Base-by-base conservation (phyloP, 257 asterid species). In the Haberlea rhodopensis region DNA sequence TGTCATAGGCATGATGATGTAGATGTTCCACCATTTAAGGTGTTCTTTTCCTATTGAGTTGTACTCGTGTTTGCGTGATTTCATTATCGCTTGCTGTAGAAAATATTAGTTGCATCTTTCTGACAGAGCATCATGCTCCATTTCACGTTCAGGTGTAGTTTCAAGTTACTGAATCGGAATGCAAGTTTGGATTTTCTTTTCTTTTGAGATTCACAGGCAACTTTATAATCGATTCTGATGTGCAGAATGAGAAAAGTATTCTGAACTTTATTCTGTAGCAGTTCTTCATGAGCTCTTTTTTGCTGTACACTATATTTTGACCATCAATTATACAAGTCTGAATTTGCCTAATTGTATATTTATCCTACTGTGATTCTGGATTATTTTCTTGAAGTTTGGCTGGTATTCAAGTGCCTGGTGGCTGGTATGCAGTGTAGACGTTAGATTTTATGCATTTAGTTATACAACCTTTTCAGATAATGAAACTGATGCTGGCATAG, bases 401-500 rank as follows among this genome's bases (percentile, higher is more conserved):
- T 69, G 29, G 24, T 20, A 15, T 40, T 63, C 25, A 29, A 48
- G 37, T 32, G 19, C 22, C 24, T 62, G n/a, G n/a, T n/a, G n/a
- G n/a, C n/a, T n/a, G 26, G 34, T 60, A 34, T 59, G 57, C 53
- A 13, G 57, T 32, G 23, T 37, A 22, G 34, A 55, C 65, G 63
- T 40, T 59, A 10, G 5, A 32, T 53, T 60, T 60, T 54, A 6
- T 57, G 34, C 67, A 25, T 25, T 55, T 2, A 56, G 18, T 29
- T 23, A n/a, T 73, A 40, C 43, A 3, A 8, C 51, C 8, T 7
- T 19, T 26, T 60, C 31, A 55, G 57, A 52, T 72, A 69, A 45
- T 73, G 53, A 24, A 31, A 63, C 43, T 48, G 64, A 72, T 21
- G 25, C 52, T 63, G 67, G 63, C 24, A 25, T 78, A 92, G 99